These are phyloP conservation scores for Pezizomycotina sp. DNA, from an alignment of 2,329 filamentous ascomycete species.

Conservation along the genomic window DNA sequence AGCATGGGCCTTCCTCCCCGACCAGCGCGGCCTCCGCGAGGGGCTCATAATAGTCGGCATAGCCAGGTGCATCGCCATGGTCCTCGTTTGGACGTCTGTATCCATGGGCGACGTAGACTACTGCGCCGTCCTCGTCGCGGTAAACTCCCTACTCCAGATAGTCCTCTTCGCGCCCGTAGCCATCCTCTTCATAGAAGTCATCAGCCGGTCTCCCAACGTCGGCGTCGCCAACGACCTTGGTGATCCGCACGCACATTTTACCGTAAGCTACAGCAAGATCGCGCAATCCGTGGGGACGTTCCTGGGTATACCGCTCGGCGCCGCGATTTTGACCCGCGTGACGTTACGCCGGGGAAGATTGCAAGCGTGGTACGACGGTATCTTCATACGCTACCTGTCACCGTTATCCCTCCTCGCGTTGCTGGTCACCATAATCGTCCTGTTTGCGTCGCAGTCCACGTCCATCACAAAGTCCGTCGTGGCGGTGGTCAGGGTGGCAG, in stretches of 20 bases:
- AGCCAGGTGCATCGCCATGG: conserved; percentile 80
- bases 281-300: conserved; percentile 72
- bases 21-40: conserved; percentile 40
- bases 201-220: conserved; percentile 25
- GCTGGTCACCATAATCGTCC: conserved; percentile 69
- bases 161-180: conserved; percentile 54
- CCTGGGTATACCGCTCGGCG: conserved; percentile 65
- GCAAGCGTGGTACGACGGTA: conserved; percentile 45
- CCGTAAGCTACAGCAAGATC: conserved; percentile 48
- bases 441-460: conserved; percentile 67
- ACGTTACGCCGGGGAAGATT: conserved; percentile 38
- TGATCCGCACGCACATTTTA: no score
- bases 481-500: conserved; percentile 62
- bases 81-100: conserved; percentile 60
- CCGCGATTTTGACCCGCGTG: conserved; percentile 59
- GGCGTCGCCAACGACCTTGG: no score
- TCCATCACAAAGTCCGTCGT: conserved; percentile 70
- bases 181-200: conserved; percentile 50
- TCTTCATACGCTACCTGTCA: conserved; percentile 50
- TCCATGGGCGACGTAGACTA: conserved; percentile 66
- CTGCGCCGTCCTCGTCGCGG: conserved; percentile 61
- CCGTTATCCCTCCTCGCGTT: conserved; percentile 70
- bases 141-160: conserved; percentile 62
- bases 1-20: conserved; percentile 51
- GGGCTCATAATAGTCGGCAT: conserved; percentile 70